Conservation (phyloP, 192 early-diverging fungal species). For the Jimgerdemannia flammicorona region DNA sequence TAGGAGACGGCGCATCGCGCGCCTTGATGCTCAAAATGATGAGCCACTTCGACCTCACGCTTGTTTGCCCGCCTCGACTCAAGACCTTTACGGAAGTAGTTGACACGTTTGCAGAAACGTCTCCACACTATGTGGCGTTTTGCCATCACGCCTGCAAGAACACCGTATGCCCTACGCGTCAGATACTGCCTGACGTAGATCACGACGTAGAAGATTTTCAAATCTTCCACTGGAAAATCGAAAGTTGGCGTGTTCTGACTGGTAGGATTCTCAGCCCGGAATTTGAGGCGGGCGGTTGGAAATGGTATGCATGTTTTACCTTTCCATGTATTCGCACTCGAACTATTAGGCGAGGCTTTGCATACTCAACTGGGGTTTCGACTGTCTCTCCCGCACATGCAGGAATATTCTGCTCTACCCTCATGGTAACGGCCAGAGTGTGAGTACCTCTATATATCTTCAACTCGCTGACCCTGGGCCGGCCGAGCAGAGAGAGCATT, state of each 20-base stretch:
- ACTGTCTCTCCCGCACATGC: constrained; percentile 46
- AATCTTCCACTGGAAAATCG: too few species aligned
- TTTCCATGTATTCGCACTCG: constrained; percentile 31
- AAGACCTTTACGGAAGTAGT: too few species aligned
- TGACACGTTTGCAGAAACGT: too few species aligned
- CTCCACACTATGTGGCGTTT: too few species aligned
- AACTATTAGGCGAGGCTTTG: background rate
- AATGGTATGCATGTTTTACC: too few species aligned
- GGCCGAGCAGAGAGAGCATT: constrained; percentile 62
- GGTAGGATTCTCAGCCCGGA: constrained; percentile 24
- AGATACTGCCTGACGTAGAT: constrained; percentile 25
- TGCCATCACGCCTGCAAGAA: too few species aligned
- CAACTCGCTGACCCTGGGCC: constrained; percentile 73
- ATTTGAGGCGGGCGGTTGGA: too few species aligned
- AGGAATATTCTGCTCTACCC: constrained; percentile 76
- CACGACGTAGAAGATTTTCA: constrained; percentile 29
- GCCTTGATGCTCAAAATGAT: too few species aligned
- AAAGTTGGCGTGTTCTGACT: constrained; percentile 13
- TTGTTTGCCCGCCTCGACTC: too few species aligned
- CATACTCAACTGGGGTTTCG: background rate
- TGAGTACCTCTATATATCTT: constrained; percentile 79
- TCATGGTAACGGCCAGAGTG: constrained; percentile 69
- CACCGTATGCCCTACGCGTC: too few species aligned
- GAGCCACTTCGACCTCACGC: too few species aligned
- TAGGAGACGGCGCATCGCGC: too few species aligned